These are phyloP conservation scores for Cocos nucifera DNA, from an alignment of 176 grass and related monocot genomes.

Conservation along the genomic window DNA sequence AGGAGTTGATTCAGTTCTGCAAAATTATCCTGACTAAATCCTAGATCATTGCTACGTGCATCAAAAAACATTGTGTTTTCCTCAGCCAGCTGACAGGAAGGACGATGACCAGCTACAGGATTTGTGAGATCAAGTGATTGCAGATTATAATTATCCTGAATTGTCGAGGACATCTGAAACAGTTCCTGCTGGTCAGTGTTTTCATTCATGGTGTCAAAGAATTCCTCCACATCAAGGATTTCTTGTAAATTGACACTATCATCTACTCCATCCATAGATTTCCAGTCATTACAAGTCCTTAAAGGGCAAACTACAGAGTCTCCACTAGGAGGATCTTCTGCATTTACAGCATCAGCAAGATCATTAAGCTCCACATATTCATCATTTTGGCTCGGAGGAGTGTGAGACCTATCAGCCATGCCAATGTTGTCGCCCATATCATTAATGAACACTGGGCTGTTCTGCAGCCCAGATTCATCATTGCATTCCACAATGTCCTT, in stretches of 20 bases:
- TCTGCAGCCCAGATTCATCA: not conserved
- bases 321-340: not conserved
- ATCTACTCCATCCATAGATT: not conserved
- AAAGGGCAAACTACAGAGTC: conserved; percentile 7
- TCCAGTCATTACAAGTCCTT: not conserved
- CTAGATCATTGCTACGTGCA: conserved; percentile 4
- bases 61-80: not conserved
- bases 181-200: not conserved
- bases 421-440: not conserved
- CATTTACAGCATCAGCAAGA: conserved; percentile 3
- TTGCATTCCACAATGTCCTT: not conserved
- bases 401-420: not conserved
- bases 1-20: not conserved
- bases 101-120: too few relatives aligned
- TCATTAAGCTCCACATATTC: conserved; percentile 16
- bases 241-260: not conserved
- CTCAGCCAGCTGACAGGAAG: not conserved
- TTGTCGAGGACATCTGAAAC: not conserved
- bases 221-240: conserved; percentile 15
- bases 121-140: not conserved
- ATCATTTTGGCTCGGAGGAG: not conserved
- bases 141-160: not conserved
- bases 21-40: not conserved
- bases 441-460: not conserved
- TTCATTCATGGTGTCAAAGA: not conserved